Conservation (phyloP, 805 yeast species). For the Brettanomyces naardenensis region DNA sequence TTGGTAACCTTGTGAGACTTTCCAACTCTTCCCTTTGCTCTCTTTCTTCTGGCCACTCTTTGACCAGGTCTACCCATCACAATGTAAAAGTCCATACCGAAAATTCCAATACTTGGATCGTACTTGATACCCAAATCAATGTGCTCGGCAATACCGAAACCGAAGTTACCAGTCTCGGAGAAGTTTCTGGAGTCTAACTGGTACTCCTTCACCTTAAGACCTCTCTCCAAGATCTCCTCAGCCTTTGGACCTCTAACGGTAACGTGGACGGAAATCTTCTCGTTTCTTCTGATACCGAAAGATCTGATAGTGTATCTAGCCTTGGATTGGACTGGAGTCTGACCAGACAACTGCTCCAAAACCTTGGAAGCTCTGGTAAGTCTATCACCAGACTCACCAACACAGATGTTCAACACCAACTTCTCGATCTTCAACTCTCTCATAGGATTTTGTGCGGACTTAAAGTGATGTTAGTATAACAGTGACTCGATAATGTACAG, state of each 20-base stretch:
- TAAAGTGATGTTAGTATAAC: not conserved
- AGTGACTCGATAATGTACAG: not conserved
- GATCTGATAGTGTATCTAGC: slow-evolving; percentile 99
- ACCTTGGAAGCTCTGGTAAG: slow-evolving; percentile 99
- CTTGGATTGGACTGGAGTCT: slow-evolving; percentile 99
- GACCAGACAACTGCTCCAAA: slow-evolving; percentile 99
- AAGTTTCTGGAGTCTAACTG: slow-evolving; percentile 92
- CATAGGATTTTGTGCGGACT: slow-evolving; percentile 77
- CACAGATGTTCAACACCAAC: slow-evolving; percentile 99
- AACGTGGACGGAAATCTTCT: slow-evolving; percentile 98
- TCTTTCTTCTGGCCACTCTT: slow-evolving; percentile 98
- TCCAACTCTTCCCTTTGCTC: slow-evolving; percentile 83
- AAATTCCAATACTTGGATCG: slow-evolving; percentile 98
- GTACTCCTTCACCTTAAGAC: slow-evolving; percentile 99
- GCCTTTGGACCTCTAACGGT: slow-evolving; percentile 99
- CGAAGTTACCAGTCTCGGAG: slow-evolving; percentile 99
- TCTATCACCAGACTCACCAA: slow-evolving; percentile 99
- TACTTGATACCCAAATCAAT: slow-evolving; percentile 99
- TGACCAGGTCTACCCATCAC: slow-evolving; percentile 99
- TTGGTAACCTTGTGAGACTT: slow-evolving; percentile 84
- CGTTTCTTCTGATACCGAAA: slow-evolving; percentile 99
- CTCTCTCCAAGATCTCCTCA: slow-evolving; percentile 99
- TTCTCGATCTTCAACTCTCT: slow-evolving; percentile 99
- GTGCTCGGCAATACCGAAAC: slow-evolving; percentile 99
- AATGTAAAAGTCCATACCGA: slow-evolving; percentile 99